phyloP scores from a whole-genome alignment of 2,329 filamentous ascomycete genomes.

The Epichloe sibirici region DNA sequence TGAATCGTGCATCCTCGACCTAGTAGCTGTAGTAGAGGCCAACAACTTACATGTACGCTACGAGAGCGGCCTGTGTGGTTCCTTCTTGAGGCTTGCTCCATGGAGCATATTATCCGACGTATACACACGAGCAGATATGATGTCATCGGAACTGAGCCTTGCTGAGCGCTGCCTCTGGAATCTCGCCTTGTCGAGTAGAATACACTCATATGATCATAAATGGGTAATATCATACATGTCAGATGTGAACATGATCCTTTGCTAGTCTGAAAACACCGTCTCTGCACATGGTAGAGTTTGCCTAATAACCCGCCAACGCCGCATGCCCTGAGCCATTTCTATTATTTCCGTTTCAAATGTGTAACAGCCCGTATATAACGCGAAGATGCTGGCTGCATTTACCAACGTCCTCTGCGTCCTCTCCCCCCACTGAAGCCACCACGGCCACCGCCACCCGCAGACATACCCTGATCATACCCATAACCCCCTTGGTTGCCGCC shows the following conservation, averaged over 20 bases:
- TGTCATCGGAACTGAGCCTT: too few relatives aligned
- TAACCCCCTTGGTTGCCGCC: slow-evolving; percentile 41
- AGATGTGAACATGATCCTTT: not conserved
- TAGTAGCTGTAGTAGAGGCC: too few relatives aligned
- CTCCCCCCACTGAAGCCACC: slow-evolving; percentile 18
- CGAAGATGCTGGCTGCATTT: not conserved
- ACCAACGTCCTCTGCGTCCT: slow-evolving; percentile 20
- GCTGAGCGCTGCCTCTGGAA: too few relatives aligned
- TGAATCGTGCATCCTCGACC: too few relatives aligned
- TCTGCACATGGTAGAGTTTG: not conserved
- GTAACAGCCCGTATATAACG: not conserved
- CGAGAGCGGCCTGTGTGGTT: too few relatives aligned
- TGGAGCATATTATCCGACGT: too few relatives aligned
- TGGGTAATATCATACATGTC: too few relatives aligned
- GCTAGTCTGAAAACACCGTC: not conserved
- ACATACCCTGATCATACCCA: slow-evolving; percentile 37
- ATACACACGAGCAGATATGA: too few relatives aligned
- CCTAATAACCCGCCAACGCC: slow-evolving; percentile 2
- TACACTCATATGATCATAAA: not conserved
- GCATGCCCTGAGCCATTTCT: not conserved
- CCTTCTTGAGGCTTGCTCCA: too few relatives aligned
- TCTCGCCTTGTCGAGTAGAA: not conserved
- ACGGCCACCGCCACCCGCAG: slow-evolving; percentile 23
- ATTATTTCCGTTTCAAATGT: not conserved
- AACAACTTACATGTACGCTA: too few relatives aligned